Percentiles rank a stretch among this genome's conserved stretches.
These are phyloP conservation scores for Colletotrichum somersetense DNA, from an alignment of 2,329 filamentous ascomycete genomes.

Conservation along the genomic window DNA sequence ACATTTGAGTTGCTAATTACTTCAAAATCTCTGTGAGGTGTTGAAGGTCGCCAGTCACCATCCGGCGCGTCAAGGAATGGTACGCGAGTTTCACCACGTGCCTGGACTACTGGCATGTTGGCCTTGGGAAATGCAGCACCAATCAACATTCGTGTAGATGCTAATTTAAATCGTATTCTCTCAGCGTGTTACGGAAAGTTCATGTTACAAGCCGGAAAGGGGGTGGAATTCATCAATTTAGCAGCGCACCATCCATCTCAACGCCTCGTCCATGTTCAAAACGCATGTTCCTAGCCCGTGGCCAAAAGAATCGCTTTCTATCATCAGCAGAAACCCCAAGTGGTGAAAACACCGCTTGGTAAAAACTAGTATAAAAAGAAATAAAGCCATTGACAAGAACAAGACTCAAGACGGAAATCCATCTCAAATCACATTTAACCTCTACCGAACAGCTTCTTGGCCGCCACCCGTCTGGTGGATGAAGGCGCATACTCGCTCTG, in stretches of 20 bases:
- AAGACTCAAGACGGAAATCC: background rate
- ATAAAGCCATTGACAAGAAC: background rate
- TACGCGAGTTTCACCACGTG: background rate
- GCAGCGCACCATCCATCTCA: background rate
- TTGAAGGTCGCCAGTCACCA: no score
- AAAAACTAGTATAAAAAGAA: background rate
- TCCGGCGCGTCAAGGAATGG: no score
- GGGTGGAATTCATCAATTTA: background rate
- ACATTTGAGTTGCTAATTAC: no score
- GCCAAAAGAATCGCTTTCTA: background rate
- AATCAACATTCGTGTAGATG: background rate
- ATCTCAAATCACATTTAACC: slow-evolving; percentile 8
- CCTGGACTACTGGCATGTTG: background rate
- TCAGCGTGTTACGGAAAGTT: background rate
- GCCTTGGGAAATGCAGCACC: background rate
- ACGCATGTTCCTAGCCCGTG: background rate
- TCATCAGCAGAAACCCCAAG: no score
- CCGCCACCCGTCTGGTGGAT: slow-evolving; percentile 34
- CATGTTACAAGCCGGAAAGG: background rate
- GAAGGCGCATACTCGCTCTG: slow-evolving; percentile 27
- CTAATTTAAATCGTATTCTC: background rate
- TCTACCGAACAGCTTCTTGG: slow-evolving; percentile 43
- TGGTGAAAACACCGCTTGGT: background rate
- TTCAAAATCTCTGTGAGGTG: no score
- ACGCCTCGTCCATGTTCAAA: background rate